Percentiles rank a stretch among this genome's conserved stretches.
Conservation (phyloP, 176 grass and related monocot genomes). For the Cenchrus americanus region DNA sequence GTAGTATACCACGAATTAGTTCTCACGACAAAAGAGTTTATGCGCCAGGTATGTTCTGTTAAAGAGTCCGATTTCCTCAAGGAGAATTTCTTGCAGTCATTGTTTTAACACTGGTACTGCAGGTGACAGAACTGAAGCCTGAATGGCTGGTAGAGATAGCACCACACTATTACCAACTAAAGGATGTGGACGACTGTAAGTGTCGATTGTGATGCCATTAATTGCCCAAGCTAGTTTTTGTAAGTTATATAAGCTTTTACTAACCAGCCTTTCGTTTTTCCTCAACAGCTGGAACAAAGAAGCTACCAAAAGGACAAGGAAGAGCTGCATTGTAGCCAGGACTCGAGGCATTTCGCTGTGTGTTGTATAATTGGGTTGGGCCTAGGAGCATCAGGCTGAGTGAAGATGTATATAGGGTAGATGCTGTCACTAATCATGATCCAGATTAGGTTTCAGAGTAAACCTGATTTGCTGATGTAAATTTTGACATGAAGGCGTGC, state of each 20-base stretch:
- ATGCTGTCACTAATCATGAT: background rate
- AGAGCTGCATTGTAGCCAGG: slow-evolving; percentile 57
- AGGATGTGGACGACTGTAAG: slow-evolving; percentile 92
- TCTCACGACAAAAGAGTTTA: slow-evolving; percentile 89
- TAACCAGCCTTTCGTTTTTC: slow-evolving; percentile 23
- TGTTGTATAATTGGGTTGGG: background rate
- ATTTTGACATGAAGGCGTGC: slow-evolving; percentile 8
- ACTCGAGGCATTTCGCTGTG: background rate
- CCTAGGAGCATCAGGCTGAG: background rate
- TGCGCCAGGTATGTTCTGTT: slow-evolving; percentile 75
- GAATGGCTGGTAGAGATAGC: slow-evolving; percentile 94
- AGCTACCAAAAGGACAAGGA: slow-evolving; percentile 74
- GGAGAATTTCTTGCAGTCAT: slow-evolving; percentile 10
- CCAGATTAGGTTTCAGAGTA: slow-evolving; percentile 13
- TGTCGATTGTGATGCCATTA: slow-evolving; percentile 1
- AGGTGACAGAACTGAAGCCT: slow-evolving; percentile 85
- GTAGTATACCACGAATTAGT: slow-evolving; percentile 88
- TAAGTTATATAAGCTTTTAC: slow-evolving; percentile 7
- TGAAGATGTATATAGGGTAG: slow-evolving; percentile 31
- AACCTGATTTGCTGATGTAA: background rate
- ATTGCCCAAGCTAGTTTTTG: background rate
- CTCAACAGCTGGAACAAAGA: slow-evolving; percentile 71
- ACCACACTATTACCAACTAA: slow-evolving; percentile 92
- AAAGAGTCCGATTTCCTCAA: background rate
- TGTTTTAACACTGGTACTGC: slow-evolving; percentile 36